phyloP scores from a whole-genome alignment of 2,329 filamentous ascomycete genomes.

The Phyllosticta paracitricarpa region DNA sequence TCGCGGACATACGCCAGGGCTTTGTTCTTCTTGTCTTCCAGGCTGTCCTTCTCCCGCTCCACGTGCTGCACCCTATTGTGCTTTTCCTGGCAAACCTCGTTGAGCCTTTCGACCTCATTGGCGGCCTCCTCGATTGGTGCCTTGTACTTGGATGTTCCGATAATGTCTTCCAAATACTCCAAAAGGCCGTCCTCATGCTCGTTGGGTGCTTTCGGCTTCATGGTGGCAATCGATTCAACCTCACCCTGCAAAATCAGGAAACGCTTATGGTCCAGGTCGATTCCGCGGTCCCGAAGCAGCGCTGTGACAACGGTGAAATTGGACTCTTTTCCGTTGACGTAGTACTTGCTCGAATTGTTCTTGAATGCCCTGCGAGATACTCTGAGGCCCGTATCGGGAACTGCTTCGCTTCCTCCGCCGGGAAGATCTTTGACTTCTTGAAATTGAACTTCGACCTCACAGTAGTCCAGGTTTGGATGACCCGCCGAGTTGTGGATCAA shows the following conservation, averaged over 20 bases:
- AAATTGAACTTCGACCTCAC: conserved; percentile 95
- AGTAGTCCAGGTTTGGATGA: conserved; percentile 74
- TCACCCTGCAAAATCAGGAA: conserved; percentile 96
- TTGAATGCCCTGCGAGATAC: conserved; percentile 92
- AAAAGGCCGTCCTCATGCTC: conserved; percentile 94
- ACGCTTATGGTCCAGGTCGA: conserved; percentile 95
- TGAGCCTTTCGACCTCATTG: conserved; percentile 78
- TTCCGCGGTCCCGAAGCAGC: conserved; percentile 73
- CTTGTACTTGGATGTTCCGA: conserved; percentile 98
- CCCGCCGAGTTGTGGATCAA: conserved; percentile 94
- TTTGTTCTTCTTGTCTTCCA: conserved; percentile 96
- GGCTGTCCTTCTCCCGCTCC: conserved; percentile 85
- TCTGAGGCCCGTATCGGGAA: conserved; percentile 75
- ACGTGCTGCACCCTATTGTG: conserved; percentile 92
- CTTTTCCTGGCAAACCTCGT: conserved; percentile 93
- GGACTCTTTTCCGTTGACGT: conserved; percentile 81
- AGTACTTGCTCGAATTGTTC: conserved; percentile 98
- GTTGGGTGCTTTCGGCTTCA: conserved; percentile 92
- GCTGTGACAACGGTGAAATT: conserved; percentile 89
- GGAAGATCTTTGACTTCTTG: conserved; percentile 87
- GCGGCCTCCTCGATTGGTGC: conserved; percentile 91
- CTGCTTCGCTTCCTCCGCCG: conserved; percentile 61
- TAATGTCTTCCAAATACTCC: conserved; percentile 97
- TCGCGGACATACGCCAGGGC: conserved; percentile 81
- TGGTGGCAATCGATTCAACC: conserved; percentile 96